phyloP scores from a whole-genome alignment of 2,329 filamentous ascomycete genomes.

The Nigrospora oryzae region DNA sequence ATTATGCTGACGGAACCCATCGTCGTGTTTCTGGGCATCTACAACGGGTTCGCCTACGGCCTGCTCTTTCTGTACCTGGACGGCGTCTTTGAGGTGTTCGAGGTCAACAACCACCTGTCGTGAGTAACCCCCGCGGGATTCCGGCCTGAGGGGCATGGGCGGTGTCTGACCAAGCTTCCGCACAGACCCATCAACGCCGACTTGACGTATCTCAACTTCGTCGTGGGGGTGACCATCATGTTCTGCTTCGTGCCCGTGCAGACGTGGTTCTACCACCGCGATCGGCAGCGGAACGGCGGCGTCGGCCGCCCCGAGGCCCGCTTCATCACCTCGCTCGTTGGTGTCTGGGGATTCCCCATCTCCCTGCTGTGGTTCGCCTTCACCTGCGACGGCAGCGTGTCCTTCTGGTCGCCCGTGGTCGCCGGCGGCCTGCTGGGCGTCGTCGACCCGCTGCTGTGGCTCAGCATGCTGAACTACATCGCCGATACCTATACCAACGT shows the following conservation, averaged over 20 bases:
- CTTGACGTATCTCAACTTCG: slow-evolving; percentile 32
- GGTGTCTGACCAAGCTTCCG: slow-evolving; percentile 4
- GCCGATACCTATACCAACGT: slow-evolving; percentile 32
- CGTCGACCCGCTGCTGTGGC: slow-evolving; percentile 31
- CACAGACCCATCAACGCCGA: slow-evolving; percentile 24
- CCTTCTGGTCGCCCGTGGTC: slow-evolving; percentile 30
- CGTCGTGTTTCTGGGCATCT: slow-evolving; percentile 27
- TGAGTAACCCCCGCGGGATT: slow-evolving; percentile 8
- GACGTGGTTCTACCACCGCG: slow-evolving; percentile 28
- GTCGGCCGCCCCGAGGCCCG: slow-evolving; percentile 29
- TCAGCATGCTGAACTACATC: slow-evolving; percentile 33
- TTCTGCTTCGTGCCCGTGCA: slow-evolving; percentile 31
- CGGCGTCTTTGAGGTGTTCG: slow-evolving; percentile 32
- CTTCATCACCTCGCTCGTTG: slow-evolving; percentile 29
- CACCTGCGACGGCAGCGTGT: slow-evolving; percentile 27
- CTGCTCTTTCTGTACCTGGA: slow-evolving; percentile 32
- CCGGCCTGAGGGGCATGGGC: not conserved
- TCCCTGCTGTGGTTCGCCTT: slow-evolving; percentile 33
- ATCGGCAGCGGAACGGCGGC: slow-evolving; percentile 23
- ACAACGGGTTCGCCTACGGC: slow-evolving; percentile 33
- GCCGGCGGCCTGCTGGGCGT: slow-evolving; percentile 29
- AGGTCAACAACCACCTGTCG: slow-evolving; percentile 29
- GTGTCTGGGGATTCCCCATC: slow-evolving; percentile 31
- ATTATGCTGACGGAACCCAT: slow-evolving; percentile 34
- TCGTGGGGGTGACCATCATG: slow-evolving; percentile 30